A percentile compares a stretch with the other conserved stretches of the same genome.
These are phyloP conservation scores for Boletus reticulatus DNA, from an alignment of 768 basidiomycete genomes.

Conservation along the genomic window DNA sequence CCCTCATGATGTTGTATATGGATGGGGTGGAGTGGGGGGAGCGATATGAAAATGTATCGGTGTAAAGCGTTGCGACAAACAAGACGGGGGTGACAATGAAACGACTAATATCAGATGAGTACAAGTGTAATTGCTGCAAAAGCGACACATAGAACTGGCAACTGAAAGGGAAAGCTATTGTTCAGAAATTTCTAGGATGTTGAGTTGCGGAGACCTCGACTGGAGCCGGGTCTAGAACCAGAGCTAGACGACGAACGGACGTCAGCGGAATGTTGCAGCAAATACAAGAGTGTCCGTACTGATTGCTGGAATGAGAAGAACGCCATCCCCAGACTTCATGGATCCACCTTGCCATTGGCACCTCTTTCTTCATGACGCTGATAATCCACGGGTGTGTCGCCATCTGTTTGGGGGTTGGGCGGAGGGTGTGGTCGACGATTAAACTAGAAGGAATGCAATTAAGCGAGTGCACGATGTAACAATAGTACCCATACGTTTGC, in stretches of 20 bases:
- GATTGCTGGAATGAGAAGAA: conserved; percentile 32
- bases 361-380: conserved; percentile 73
- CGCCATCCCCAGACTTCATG: conserved; percentile 82
- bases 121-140: conserved; percentile 23
- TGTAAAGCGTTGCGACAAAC: conserved; percentile 21
- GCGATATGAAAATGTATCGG: conserved; percentile 15
- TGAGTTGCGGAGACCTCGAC: conserved; percentile 25
- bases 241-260: conserved; percentile 7
- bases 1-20: conserved; percentile 13
- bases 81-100: conserved; percentile 10
- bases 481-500: conserved; percentile 58
- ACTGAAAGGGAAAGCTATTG: neutral
- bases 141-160: conserved; percentile 7
- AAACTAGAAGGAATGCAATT: conserved; percentile 44
- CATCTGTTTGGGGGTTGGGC: conserved; percentile 84
- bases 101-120: conserved; percentile 13
- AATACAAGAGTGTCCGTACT: conserved; percentile 13
- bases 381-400: conserved; percentile 82
- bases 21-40: neutral
- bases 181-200: conserved; percentile 22
- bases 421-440: conserved; percentile 60
- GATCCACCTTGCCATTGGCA: conserved; percentile 89
- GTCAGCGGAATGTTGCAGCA: neutral
- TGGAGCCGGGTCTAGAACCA: conserved; percentile 30
- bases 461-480: neutral